Evolutionary conservation across 257 asterid species (phyloP), one percentile per base, ranked within the genome.

Genomic region (Solanum bulbocastanum): DNA sequence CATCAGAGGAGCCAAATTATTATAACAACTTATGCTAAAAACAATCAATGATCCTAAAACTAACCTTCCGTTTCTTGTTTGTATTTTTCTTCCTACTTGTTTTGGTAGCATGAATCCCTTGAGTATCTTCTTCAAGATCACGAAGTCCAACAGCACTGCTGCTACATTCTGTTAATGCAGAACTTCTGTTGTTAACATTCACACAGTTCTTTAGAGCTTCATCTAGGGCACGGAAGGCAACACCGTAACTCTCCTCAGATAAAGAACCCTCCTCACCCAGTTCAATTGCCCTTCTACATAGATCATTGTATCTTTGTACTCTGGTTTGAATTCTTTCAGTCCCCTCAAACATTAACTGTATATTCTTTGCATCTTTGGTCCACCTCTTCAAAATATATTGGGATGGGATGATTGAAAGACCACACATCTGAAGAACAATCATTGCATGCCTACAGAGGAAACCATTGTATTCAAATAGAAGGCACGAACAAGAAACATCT

Each of bases 371-470:
- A 91, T 97, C 98, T 92, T 96, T 97, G 8, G 98, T 96, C 99
- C 99, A 97, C 92, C 99, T 95, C 92, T 94, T 97, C 66, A 96
- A 92, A 79, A 97, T 96, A 89, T 95, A 96, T 49, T 87, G 93
- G 42, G 95, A 90, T 52, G 99, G 99, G 87, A 97, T 96, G 87
- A 94, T 94, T 66, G 99, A 93, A 90, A 93, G 94, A 85, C 99
- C 99, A 89, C 98, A 94, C 91, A 96, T 92, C 93, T 97, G 99
- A 86, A 97, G 96, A 87, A 97, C 99, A 90, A 93, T 94, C 98
- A 97, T 93, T 33, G 98, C 90, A 91, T 97, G 99, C 89, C 99
- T 94, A 88, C 99, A 97, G 82, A 97, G 99, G 88, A 91, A 94
- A 89, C 99, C 99, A 92, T 89, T 94, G 90, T 89, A 93, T 87